These are phyloP conservation scores for Melaleuca alternifolia DNA, from an alignment of 345 rosid species.

Conservation along the genomic window DNA sequence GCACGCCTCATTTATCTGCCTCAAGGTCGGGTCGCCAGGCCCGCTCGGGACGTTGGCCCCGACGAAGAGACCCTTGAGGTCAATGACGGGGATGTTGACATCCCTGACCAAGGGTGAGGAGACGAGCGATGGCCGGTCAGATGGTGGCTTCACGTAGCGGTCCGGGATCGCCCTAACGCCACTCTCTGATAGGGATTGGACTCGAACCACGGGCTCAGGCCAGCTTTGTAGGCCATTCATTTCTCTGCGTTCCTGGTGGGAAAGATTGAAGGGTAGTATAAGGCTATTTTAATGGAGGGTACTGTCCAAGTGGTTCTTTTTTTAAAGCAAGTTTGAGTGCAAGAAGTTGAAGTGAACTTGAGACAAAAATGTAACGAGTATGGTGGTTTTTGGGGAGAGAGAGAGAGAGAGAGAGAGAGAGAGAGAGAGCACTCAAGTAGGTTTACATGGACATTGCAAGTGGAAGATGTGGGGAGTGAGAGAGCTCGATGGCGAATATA, in stretches of 20 bases:
- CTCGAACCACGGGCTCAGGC: conserved; percentile 94
- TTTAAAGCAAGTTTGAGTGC: neutral
- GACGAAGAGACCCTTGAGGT: conserved; percentile 29
- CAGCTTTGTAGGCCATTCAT: conserved; percentile 41
- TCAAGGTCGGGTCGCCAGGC: conserved; percentile 19
- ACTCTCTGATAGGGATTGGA: conserved; percentile 65
- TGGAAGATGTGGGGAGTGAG: neutral
- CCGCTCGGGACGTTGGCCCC: conserved; percentile 49
- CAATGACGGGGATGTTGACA: conserved; percentile 15
- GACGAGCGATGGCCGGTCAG: conserved; percentile 31
- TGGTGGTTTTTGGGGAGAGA: neutral
- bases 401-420: neutral
- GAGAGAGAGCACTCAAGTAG: neutral
- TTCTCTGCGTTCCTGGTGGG: neutral
- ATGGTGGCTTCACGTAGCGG: conserved; percentile 48
- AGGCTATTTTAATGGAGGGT: neutral
- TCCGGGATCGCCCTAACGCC: conserved; percentile 43
- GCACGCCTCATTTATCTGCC: conserved; percentile 38
- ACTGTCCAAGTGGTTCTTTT: neutral
- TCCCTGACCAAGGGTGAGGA: neutral
- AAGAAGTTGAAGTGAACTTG: neutral
- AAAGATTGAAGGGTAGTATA: neutral
- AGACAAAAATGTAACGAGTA: neutral
- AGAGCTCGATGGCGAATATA: neutral
- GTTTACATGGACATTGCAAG: neutral